Evolutionary conservation across 2,329 filamentous ascomycete genomes (phyloP).

Genomic region (Colletotrichum gloeosporioides): DNA sequence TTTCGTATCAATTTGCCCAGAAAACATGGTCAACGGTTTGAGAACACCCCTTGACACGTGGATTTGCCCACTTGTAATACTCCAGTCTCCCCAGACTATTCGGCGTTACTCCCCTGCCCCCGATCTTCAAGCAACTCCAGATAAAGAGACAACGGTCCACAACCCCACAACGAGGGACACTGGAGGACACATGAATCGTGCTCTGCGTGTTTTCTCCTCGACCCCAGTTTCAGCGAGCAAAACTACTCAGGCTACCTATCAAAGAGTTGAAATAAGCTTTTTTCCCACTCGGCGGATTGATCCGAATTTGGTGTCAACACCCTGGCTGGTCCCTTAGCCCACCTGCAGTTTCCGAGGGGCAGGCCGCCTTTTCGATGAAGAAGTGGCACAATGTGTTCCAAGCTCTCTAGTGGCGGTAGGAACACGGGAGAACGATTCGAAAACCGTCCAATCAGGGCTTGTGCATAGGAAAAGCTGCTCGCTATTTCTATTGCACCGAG

Average conservation of each 20-base stretch:
- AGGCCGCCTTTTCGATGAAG: neutral
- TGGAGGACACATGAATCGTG: neutral
- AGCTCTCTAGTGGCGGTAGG: neutral
- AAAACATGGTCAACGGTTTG: neutral
- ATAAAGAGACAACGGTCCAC: neutral
- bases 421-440: neutral
- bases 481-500: neutral
- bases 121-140: neutral
- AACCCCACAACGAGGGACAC: neutral
- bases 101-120: neutral
- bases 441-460: neutral
- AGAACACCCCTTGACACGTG: neutral
- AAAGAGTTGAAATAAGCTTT: neutral
- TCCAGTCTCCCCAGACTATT: neutral
- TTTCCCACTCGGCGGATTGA: neutral
- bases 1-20: neutral
- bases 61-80: neutral
- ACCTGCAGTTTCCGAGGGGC: neutral
- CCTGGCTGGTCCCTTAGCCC: neutral
- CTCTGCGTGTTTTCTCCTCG: neutral
- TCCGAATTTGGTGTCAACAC: neutral
- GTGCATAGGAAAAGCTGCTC: neutral
- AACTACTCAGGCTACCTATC: neutral
- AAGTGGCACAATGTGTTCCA: neutral
- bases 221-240: neutral